These are phyloP conservation scores for Xerocomus potaroensis DNA, from an alignment of 768 basidiomycete species.

Conservation along the genomic window DNA sequence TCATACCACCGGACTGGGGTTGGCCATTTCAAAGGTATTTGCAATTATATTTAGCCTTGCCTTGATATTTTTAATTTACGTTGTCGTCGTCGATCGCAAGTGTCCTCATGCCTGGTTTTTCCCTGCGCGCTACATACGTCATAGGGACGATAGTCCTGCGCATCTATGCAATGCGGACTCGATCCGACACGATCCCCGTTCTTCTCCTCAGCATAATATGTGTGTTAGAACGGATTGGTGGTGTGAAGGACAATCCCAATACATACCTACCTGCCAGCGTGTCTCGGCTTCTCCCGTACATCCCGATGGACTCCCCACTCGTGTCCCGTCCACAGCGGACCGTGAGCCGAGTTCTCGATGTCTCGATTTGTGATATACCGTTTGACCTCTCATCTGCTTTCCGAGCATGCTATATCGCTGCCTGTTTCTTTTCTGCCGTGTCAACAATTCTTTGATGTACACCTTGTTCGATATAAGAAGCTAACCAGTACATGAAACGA, in stretches of 20 bases:
- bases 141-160: conserved; percentile 20
- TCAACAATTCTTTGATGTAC: not conserved
- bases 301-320: too few relatives aligned
- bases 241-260: not conserved
- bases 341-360: too few relatives aligned
- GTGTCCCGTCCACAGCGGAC: too few relatives aligned
- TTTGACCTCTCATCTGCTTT: not conserved
- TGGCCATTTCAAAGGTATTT: too few relatives aligned
- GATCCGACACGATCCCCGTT: conserved; percentile 2
- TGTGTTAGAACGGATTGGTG: not conserved
- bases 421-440: conserved; percentile 1
- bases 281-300: too few relatives aligned
- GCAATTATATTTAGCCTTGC: not conserved
- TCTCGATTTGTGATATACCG: not conserved
- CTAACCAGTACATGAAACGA: conserved; percentile 2
- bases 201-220: conserved; percentile 6
- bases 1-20: not conserved
- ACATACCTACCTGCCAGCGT: too few relatives aligned
- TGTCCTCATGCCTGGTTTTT: not conserved
- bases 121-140: not conserved
- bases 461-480: conserved; percentile 2
- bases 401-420: not conserved
- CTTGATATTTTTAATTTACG: conserved; percentile 14
- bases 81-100: conserved; percentile 16
- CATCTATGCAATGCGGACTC: conserved; percentile 11